Conservation (phyloP, 2,329 filamentous ascomycete species). For the Macrophomina phaseolina region DNA sequence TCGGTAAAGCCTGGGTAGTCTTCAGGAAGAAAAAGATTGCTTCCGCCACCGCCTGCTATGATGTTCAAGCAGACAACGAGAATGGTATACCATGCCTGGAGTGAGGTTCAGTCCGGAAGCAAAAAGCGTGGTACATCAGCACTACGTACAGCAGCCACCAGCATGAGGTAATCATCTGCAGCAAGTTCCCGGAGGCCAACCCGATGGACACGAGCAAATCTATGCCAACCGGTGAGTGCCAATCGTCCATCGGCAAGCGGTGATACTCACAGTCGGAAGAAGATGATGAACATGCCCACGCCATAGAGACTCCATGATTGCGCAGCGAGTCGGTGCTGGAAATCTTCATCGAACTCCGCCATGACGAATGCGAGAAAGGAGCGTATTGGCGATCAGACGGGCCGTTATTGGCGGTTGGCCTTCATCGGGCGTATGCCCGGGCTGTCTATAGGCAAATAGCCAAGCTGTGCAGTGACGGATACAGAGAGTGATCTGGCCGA, state of each 20-base stretch:
- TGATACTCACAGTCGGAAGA: slow-evolving; percentile 34
- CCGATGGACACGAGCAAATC: slow-evolving; percentile 36
- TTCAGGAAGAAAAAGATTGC: slow-evolving; percentile 49
- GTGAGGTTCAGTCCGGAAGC: background rate
- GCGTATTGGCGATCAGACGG: background rate
- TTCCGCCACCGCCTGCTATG: slow-evolving; percentile 50
- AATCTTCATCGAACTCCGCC: slow-evolving; percentile 12
- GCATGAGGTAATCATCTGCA: slow-evolving; percentile 41
- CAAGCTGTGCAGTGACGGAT: background rate
- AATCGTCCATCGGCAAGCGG: background rate
- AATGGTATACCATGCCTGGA: slow-evolving; percentile 42
- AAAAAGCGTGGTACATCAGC: background rate
- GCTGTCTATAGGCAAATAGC: background rate
- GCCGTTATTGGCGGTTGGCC: slow-evolving; percentile 14
- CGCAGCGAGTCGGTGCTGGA: slow-evolving; percentile 14
- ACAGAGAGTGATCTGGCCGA: background rate
- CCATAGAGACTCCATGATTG: slow-evolving; percentile 41
- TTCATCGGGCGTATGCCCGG: slow-evolving; percentile 7
- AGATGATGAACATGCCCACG: slow-evolving; percentile 38
- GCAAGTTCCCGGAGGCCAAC: slow-evolving; percentile 30
- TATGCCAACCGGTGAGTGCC: background rate
- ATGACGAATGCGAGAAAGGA: slow-evolving; percentile 5
- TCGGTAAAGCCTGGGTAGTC: slow-evolving; percentile 44
- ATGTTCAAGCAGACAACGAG: slow-evolving; percentile 50
- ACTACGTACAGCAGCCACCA: slow-evolving; percentile 25